Evolutionary conservation across 768 basidiomycete species (phyloP).

Genomic region (Termitomyces bulborhizus): DNA sequence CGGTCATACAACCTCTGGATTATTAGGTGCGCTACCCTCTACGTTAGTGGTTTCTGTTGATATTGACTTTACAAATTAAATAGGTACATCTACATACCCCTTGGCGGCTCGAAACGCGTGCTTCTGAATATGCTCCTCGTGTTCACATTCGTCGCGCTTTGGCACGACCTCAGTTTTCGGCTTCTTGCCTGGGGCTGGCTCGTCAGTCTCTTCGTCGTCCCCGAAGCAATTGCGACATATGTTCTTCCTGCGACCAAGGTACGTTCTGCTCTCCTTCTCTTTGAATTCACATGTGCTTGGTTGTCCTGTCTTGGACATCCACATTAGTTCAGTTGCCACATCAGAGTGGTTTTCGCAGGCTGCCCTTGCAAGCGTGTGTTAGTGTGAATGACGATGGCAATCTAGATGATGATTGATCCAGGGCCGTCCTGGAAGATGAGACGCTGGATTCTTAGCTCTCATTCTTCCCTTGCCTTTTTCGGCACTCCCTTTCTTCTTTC

Average conservation of each 20-base stretch:
- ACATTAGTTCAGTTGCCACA: background rate
- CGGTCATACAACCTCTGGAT: conserved; percentile 96
- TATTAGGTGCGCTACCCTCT: conserved; percentile 49
- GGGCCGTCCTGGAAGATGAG: background rate
- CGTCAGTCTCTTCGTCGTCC: conserved; percentile 82
- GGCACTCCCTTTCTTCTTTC: background rate
- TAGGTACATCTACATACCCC: conserved; percentile 92
- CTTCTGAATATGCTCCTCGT: conserved; percentile 67
- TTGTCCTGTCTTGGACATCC: background rate
- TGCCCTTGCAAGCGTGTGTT: no score
- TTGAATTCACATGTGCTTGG: background rate
- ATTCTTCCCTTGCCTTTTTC: background rate
- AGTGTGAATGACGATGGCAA: background rate
- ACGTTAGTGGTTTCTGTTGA: background rate
- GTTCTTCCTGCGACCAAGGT: conserved; percentile 65
- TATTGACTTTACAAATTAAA: background rate
- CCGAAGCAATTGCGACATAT: conserved; percentile 64
- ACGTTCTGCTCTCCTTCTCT: background rate
- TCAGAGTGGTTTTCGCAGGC: background rate
- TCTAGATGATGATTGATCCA: background rate
- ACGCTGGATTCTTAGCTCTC: background rate
- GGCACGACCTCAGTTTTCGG: conserved; percentile 90
- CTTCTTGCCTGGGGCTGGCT: conserved; percentile 98
- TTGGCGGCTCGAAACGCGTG: conserved; percentile 61
- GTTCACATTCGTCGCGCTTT: conserved; percentile 95